These are phyloP conservation scores for Rhizophora apiculata DNA, from an alignment of 345 rosid species.

Conservation along the genomic window DNA sequence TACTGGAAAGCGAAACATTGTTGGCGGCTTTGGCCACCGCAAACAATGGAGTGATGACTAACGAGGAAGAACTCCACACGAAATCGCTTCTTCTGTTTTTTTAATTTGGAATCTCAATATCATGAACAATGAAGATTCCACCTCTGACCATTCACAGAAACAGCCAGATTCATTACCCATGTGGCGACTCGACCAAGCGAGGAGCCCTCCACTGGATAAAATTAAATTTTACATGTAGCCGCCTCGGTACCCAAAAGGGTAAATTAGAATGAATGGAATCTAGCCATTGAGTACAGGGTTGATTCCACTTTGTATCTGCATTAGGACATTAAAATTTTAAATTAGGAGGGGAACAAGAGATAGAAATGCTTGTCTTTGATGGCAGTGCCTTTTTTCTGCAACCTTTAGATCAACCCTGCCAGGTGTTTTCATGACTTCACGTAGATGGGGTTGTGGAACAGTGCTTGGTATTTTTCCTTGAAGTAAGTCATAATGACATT, in stretches of 20 bases:
- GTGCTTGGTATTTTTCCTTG: too few relatives aligned
- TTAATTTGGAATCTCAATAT: constrained; percentile 2
- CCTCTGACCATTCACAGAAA: background rate
- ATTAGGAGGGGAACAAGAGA: too few relatives aligned
- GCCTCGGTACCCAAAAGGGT: background rate
- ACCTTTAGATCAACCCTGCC: too few relatives aligned
- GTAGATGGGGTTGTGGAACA: too few relatives aligned
- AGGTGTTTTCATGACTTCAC: too few relatives aligned
- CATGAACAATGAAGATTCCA: background rate
- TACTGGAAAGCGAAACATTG: constrained; percentile 4
- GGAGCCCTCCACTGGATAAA: background rate
- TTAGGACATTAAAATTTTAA: too few relatives aligned
- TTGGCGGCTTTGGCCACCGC: background rate
- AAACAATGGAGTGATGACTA: background rate
- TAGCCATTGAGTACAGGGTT: too few relatives aligned
- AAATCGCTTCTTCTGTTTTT: background rate
- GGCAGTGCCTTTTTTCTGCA: too few relatives aligned
- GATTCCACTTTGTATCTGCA: too few relatives aligned
- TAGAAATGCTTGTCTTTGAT: too few relatives aligned
- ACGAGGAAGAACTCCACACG: background rate
- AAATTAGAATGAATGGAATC: background rate
- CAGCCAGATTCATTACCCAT: background rate
- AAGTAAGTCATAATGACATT: too few relatives aligned
- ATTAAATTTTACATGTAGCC: background rate
- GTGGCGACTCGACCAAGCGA: constrained; percentile 14